phyloP scores from a whole-genome alignment of 2,329 filamentous ascomycete species.

The Metarhizium brunneum region DNA sequence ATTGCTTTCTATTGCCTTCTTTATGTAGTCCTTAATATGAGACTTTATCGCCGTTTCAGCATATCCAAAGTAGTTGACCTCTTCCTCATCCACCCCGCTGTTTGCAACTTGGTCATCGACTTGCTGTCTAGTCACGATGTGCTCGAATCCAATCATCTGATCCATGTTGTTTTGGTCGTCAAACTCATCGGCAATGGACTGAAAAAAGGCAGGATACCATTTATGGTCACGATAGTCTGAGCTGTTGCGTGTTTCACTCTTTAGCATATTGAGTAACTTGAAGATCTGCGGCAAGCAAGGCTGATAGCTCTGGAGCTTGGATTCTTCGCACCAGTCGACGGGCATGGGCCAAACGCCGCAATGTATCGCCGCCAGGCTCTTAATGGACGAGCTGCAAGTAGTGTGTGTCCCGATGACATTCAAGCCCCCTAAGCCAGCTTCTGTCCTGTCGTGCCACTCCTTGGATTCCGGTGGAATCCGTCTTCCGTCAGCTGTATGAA shows the following conservation, averaged over 20 bases:
- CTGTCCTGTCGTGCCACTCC: slow-evolving; percentile 19
- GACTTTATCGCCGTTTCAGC: slow-evolving; percentile 19
- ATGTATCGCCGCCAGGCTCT: slow-evolving; percentile 30
- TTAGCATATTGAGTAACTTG: slow-evolving; percentile 17
- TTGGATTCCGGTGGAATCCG: slow-evolving; percentile 14
- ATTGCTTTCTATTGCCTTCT: slow-evolving; percentile 16
- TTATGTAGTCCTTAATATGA: slow-evolving; percentile 22
- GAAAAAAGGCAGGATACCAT: slow-evolving; percentile 22
- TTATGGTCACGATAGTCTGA: neutral
- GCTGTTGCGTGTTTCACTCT: neutral
- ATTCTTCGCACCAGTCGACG: slow-evolving; percentile 32
- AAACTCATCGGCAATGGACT: slow-evolving; percentile 19
- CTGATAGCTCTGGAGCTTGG: slow-evolving; percentile 32
- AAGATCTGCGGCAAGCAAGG: slow-evolving; percentile 32
- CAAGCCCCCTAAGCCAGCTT: slow-evolving; percentile 25
- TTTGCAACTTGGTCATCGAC: slow-evolving; percentile 12
- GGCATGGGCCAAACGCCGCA: slow-evolving; percentile 32
- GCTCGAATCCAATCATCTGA: neutral
- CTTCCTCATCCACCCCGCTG: slow-evolving; percentile 15
- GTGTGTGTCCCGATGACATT: slow-evolving; percentile 30
- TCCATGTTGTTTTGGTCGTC: slow-evolving; percentile 12
- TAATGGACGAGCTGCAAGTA: slow-evolving; percentile 32
- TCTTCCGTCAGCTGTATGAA: neutral
- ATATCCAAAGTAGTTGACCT: slow-evolving; percentile 25
- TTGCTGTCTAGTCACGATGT: neutral